A percentile compares a stretch with the other conserved stretches of the same genome.
Conservation (phyloP, 75 land plant genomes). For the Chamaecyparis obtusa region DNA sequence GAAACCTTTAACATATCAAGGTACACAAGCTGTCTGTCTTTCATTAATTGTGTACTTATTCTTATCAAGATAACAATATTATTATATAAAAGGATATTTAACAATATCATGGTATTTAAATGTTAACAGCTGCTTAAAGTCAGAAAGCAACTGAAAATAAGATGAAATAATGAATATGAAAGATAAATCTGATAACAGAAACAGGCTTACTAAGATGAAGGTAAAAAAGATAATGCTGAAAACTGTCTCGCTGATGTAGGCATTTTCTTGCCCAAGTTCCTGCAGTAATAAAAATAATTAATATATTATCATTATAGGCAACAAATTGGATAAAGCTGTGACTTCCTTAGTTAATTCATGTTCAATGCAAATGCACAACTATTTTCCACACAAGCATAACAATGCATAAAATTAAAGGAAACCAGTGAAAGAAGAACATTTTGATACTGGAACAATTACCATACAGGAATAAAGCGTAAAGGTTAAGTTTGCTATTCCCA, state of each 20-base stretch:
- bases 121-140: not conserved
- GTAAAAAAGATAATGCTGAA: conserved; percentile 75
- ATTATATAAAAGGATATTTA: not conserved
- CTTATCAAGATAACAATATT: too few relatives aligned
- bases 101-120: not conserved
- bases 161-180: not conserved
- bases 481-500: not conserved
- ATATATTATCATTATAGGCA: not conserved
- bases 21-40: not conserved
- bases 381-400: not conserved
- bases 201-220: conserved; percentile 66
- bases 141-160: not conserved
- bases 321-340: not conserved
- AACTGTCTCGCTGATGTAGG: conserved; percentile 83
- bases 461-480: not conserved
- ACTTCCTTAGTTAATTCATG: not conserved
- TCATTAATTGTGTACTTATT: not conserved
- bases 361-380: not conserved
- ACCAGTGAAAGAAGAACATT: not conserved
- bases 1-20: not conserved
- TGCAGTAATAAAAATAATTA: conserved; percentile 22
- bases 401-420: not conserved
- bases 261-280: conserved; percentile 86
- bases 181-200: not conserved
- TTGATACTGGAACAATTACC: not conserved